Evolutionary conservation across 2,329 filamentous ascomycete species (phyloP).

Genomic region (Hymenoscyphus fructigenus): DNA sequence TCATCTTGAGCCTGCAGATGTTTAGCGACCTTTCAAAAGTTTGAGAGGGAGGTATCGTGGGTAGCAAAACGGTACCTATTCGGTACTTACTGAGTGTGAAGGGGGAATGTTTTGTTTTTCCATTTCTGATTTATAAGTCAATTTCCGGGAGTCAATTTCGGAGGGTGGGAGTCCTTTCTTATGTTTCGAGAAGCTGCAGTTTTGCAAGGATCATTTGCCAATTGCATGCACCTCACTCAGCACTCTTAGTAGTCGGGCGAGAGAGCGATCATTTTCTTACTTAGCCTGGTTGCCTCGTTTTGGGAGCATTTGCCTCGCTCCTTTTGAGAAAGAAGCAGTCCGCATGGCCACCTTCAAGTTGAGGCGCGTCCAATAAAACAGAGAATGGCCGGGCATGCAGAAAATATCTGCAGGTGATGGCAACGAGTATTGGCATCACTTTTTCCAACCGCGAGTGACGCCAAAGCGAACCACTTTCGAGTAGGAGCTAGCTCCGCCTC

Average conservation of each 20-base stretch:
- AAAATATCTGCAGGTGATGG: slow-evolving; percentile 21
- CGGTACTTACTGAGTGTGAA: not conserved
- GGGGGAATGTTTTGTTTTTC: not conserved
- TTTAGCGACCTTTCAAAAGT: slow-evolving; percentile 28
- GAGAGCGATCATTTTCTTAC: slow-evolving; percentile 8
- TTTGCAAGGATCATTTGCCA: slow-evolving; percentile 24
- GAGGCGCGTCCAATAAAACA: slow-evolving; percentile 13
- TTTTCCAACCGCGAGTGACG: slow-evolving; percentile 11
- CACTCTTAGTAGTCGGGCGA: slow-evolving; percentile 21
- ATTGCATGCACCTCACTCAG: slow-evolving; percentile 17
- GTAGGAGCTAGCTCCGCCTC: not conserved
- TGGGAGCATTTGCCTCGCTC: slow-evolving; percentile 19
- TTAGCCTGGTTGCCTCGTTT: slow-evolving; percentile 31
- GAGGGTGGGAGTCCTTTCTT: slow-evolving; percentile 24
- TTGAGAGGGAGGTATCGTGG: slow-evolving; percentile 8
- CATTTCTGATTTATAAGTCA: not conserved
- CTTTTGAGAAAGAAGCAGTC: slow-evolving; percentile 16
- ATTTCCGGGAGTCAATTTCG: not conserved
- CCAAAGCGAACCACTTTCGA: slow-evolving; percentile 18
- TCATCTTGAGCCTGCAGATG: slow-evolving; percentile 22
- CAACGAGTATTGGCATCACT: slow-evolving; percentile 14
- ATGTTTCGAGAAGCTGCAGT: slow-evolving; percentile 20
- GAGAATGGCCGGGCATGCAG: slow-evolving; percentile 14
- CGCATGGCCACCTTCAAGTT: slow-evolving; percentile 12
- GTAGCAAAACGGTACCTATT: not conserved